Conservation (phyloP, 441 rosid species). For the Heliophila coronopifolia region DNA sequence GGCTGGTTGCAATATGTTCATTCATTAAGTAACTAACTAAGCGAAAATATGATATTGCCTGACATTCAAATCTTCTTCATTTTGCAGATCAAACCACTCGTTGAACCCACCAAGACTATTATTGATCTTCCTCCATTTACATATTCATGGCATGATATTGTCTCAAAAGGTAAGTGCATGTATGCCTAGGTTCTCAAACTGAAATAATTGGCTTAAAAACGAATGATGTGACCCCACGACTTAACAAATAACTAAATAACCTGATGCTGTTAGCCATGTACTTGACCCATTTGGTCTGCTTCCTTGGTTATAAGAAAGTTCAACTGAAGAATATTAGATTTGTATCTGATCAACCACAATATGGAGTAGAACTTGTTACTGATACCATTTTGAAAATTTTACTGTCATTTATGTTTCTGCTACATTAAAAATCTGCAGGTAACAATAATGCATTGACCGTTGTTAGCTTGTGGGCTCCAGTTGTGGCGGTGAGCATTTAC, state of each 20-base stretch:
- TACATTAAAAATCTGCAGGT: conserved; percentile 47
- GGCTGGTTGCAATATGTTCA: neutral
- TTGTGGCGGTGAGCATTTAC: conserved; percentile 72
- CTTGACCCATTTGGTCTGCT: neutral
- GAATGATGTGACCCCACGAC: neutral
- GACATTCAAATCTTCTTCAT: conserved; percentile 17
- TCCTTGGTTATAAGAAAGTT: conserved; percentile 10
- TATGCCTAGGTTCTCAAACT: conserved; percentile 1
- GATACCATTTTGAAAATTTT: conserved; percentile 6
- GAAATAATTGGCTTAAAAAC: neutral
- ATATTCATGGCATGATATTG: conserved; percentile 95
- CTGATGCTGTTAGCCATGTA: neutral
- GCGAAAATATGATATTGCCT: neutral
- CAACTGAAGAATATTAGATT: neutral
- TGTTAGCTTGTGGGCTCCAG: conserved; percentile 97
- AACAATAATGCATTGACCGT: conserved; percentile 77
- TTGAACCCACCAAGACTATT: conserved; percentile 61
- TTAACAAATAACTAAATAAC: conserved; percentile 1
- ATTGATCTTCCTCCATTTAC: conserved; percentile 34
- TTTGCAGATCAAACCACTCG: conserved; percentile 90
- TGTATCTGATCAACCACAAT: conserved; percentile 7
- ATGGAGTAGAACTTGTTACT: conserved; percentile 14
- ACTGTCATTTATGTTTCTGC: conserved; percentile 15
- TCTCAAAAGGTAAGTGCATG: conserved; percentile 71
- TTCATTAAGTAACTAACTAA: neutral